Evolutionary conservation across 371 early-diverging fungal species (phyloP).

Genomic region (Apophysomyces trapeziformis): DNA sequence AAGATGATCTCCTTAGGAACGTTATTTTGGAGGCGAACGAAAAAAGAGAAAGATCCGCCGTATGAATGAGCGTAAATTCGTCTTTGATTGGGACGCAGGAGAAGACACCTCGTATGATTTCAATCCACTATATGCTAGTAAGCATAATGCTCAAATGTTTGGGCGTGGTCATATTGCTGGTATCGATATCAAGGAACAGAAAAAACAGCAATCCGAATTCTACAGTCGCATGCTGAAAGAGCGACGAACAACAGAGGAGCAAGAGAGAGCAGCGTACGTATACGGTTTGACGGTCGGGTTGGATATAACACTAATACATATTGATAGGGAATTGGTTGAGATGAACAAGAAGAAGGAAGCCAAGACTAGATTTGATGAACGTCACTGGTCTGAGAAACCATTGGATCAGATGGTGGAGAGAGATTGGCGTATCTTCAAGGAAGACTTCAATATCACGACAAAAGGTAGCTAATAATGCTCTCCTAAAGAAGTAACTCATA

Average conservation of each 20-base stretch:
- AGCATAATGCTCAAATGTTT: slow-evolving; percentile 85
- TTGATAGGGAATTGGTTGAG: slow-evolving; percentile 63
- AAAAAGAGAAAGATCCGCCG: slow-evolving; percentile 79
- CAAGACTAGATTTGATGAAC: slow-evolving; percentile 79
- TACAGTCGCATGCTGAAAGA: slow-evolving; percentile 69
- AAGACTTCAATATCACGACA: slow-evolving; percentile 94
- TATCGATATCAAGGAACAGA: slow-evolving; percentile 81
- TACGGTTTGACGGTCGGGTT: background rate
- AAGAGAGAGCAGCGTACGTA: slow-evolving; percentile 63
- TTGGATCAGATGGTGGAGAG: slow-evolving; percentile 92
- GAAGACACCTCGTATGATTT: slow-evolving; percentile 96
- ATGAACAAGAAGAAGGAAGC: slow-evolving; percentile 69
- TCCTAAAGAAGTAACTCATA: background rate
- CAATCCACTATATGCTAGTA: slow-evolving; percentile 86
- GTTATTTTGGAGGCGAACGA: slow-evolving; percentile 88
- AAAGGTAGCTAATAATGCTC: slow-evolving; percentile 65
- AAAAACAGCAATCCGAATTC: slow-evolving; percentile 68
- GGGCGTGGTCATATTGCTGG: slow-evolving; percentile 94
- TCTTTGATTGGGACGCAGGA: slow-evolving; percentile 95
- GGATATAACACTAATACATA: background rate
- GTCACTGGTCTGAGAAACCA: slow-evolving; percentile 96
- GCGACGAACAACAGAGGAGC: slow-evolving; percentile 73
- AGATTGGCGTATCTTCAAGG: slow-evolving; percentile 99
- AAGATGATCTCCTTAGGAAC: slow-evolving; percentile 52
- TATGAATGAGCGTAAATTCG: slow-evolving; percentile 92